Percentiles rank a stretch among this genome's conserved stretches.
Evolutionary conservation across 768 basidiomycete genomes (phyloP).

Genomic region (Gloeostereum incarnatum): DNA sequence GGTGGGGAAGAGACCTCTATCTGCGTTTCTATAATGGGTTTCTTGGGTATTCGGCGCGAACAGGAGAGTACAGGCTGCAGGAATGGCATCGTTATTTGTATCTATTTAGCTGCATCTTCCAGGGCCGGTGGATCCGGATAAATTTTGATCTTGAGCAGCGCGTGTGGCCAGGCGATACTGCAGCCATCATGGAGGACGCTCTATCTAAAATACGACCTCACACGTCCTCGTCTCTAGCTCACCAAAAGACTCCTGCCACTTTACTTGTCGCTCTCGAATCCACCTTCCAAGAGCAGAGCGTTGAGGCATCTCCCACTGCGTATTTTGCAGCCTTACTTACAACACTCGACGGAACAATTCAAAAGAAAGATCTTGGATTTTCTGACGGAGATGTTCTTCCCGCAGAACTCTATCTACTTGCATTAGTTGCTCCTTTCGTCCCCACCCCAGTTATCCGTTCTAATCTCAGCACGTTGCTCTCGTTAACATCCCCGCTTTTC

Average conservation of each 20-base stretch:
- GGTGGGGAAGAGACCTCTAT: too few relatives aligned
- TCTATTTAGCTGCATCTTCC: too few relatives aligned
- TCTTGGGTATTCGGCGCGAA: too few relatives aligned
- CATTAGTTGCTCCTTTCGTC: slow-evolving; percentile 70
- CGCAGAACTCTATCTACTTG: slow-evolving; percentile 78
- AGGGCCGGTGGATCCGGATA: too few relatives aligned
- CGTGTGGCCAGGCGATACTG: too few relatives aligned
- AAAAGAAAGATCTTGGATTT: slow-evolving; percentile 39
- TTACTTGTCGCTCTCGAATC: slow-evolving; percentile 81
- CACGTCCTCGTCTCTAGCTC: slow-evolving; percentile 66
- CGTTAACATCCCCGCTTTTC: slow-evolving; percentile 73
- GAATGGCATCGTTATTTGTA: too few relatives aligned
- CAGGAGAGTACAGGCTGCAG: too few relatives aligned
- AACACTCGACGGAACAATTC: slow-evolving; percentile 70
- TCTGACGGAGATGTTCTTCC: slow-evolving; percentile 72
- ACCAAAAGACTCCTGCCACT: slow-evolving; percentile 85
- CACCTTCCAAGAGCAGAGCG: slow-evolving; percentile 60
- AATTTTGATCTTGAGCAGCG: too few relatives aligned
- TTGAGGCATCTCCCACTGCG: slow-evolving; percentile 70
- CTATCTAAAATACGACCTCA: slow-evolving; percentile 85
- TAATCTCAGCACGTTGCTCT: slow-evolving; percentile 61
- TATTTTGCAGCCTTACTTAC: slow-evolving; percentile 92
- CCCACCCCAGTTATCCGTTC: slow-evolving; percentile 72
- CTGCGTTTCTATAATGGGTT: too few relatives aligned
- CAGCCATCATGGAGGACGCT: slow-evolving; percentile 44